Conservation (phyloP, 306 rosid species). For the Comarum palustre region DNA sequence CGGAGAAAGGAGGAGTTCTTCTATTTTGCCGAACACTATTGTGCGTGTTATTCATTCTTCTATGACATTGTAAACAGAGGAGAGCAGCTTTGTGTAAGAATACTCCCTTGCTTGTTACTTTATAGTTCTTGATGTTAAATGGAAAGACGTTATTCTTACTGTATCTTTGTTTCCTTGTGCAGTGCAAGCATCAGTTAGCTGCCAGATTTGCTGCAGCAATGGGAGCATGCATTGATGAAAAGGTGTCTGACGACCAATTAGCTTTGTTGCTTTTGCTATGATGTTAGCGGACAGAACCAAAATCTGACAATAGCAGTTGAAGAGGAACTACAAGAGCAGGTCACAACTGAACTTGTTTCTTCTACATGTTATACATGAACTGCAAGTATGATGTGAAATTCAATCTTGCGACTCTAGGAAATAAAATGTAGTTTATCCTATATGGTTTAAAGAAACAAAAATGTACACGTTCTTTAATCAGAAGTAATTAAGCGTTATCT, state of each 20-base stretch:
- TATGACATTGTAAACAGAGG: conserved; percentile 77
- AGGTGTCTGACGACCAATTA: conserved; percentile 70
- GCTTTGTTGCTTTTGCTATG: conserved; percentile 62
- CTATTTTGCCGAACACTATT: conserved; percentile 71
- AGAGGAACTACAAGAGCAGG: not conserved
- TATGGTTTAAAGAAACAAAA: not conserved
- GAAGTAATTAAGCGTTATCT: not conserved
- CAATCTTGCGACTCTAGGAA: not conserved
- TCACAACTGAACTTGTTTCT: not conserved
- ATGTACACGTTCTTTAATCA: not conserved
- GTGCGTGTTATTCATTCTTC: conserved; percentile 88
- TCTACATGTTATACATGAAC: not conserved
- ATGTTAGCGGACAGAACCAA: not conserved
- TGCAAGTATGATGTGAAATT: not conserved
- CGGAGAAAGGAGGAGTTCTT: conserved; percentile 71
- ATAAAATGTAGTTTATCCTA: not conserved
- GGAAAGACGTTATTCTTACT: not conserved
- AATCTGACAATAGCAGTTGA: not conserved
- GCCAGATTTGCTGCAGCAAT: conserved; percentile 79
- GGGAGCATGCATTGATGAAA: conserved; percentile 60
- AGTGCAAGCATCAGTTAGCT: conserved; percentile 91
- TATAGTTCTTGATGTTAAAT: not conserved
- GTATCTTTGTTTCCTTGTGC: not conserved
- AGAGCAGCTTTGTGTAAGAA: conserved; percentile 86
- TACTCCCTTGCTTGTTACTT: conserved; percentile 14